Base-by-base conservation (phyloP, 2,329 filamentous ascomycete species). In the Alternaria incomplexa region DNA sequence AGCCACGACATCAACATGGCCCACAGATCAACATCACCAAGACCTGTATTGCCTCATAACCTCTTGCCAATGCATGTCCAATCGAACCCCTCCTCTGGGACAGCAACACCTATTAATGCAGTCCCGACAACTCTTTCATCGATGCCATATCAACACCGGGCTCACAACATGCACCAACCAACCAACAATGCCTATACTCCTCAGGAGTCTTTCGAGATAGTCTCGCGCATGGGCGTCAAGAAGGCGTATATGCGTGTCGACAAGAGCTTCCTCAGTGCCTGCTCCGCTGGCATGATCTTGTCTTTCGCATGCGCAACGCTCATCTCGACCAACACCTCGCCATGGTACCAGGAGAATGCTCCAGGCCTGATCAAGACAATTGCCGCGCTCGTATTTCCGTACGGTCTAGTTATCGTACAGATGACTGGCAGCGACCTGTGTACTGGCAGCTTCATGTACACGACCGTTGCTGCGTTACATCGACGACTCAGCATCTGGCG, bases 181-280 rank as follows among this genome's bases (percentile, higher is more conserved):
- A 40, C 43, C 7, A 51, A 40, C 40, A 70, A 84, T 61, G 77
- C 82, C 5, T 84, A 84, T 70, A 83, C 83, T 5, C 82, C 84
- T 1, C 68, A 73, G 13, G 82, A 88, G 75, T 83, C 85, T 36
- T 82, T 83, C 8, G 84, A 87, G 74, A 75, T 86, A 15, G 79
- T 85, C 59, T 83, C 82, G 1, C 81, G 84, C 11, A 80, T 83
- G n/a, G 86, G 85, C 6, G 79, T 79, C 25, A 80, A 80, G 56
- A 88, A 87, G 70, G 84, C 84, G 10, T 81, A 84, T 58, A 87
- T 85, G 83, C 80, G 84, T 10, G 12, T 59, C 43, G 83, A 86
- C 69, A 87, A 87, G 65, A 78, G 86, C 44, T 86, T 87, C 66
- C 68, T 85, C 48, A 85, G 83, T 62, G 77, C 83, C 5, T 80